Conservation (phyloP, 192 early-diverging fungal species). For the Entomortierella parvispora region DNA sequence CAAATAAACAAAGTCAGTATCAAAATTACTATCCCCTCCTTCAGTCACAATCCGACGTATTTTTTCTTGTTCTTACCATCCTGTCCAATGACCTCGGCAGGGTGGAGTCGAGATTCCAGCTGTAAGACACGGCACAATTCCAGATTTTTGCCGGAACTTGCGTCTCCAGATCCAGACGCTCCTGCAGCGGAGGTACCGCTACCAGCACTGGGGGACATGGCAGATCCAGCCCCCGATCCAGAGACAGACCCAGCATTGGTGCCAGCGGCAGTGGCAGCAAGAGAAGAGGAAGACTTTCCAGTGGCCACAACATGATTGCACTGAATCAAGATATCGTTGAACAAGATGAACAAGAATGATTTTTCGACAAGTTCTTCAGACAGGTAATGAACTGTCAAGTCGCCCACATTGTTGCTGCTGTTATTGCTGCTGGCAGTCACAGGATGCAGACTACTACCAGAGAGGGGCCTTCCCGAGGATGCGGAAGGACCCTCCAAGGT, state of each 20-base stretch:
- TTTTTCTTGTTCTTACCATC: slow-evolving; percentile 33
- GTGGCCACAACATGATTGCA: slow-evolving; percentile 27
- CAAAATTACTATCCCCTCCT: too few species aligned
- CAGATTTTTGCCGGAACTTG: slow-evolving; percentile 15
- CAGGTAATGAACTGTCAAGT: slow-evolving; percentile 37
- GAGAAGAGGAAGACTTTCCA: not conserved
- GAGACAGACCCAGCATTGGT: not conserved
- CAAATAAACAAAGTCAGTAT: not conserved
- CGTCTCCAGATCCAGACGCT: slow-evolving; percentile 3
- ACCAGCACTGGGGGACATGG: not conserved
- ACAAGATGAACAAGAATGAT: slow-evolving; percentile 64
- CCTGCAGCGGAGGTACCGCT: not conserved
- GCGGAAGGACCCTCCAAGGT: slow-evolving; percentile 7
- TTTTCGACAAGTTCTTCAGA: slow-evolving; percentile 56
- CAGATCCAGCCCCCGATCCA: not conserved
- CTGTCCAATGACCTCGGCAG: slow-evolving; percentile 42
- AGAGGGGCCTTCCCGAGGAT: not conserved
- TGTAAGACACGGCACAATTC: slow-evolving; percentile 38
- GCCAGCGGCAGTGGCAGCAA: not conserved
- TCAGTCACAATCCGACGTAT: too few species aligned
- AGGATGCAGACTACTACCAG: not conserved
- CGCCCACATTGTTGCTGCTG: slow-evolving; percentile 6
- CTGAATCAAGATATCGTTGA: slow-evolving; percentile 73
- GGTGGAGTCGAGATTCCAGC: slow-evolving; percentile 48
- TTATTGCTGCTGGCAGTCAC: not conserved